Percentiles rank a stretch among this genome's conserved stretches.
Conservation (phyloP, 1,284 basidiomycete species). For the Puccinia coronata region DNA sequence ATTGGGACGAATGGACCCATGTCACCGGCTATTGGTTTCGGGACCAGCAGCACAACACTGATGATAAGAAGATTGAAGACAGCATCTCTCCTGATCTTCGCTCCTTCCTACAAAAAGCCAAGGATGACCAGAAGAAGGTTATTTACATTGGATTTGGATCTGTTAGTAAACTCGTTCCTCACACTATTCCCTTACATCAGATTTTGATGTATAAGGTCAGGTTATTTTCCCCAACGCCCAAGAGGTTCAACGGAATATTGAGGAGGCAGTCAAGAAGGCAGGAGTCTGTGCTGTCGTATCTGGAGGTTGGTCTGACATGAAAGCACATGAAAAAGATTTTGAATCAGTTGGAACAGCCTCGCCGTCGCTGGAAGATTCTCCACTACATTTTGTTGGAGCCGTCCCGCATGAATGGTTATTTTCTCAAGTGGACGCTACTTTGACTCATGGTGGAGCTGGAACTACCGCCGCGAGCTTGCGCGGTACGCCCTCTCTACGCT, state of each 20-base stretch:
- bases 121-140: conserved; percentile 55
- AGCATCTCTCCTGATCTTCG: conserved; percentile 53
- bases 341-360: too few species aligned
- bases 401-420: conserved; percentile 57
- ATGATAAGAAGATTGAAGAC: conserved; percentile 48
- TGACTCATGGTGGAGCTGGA: conserved; percentile 56
- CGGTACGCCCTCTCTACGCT: background rate
- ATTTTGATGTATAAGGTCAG: background rate
- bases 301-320: conserved; percentile 19
- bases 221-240: conserved; percentile 53
- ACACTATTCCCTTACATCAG: background rate
- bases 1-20: conserved; percentile 55
- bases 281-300: conserved; percentile 55
- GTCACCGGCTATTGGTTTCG: conserved; percentile 57
- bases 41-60: conserved; percentile 51
- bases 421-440: conserved; percentile 55
- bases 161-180: conserved; percentile 43
- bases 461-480: conserved; percentile 56
- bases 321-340: background rate
- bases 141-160: conserved; percentile 57
- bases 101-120: conserved; percentile 53
- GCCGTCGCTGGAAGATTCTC: conserved; percentile 53
- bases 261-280: conserved; percentile 53
- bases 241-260: conserved; percentile 48
- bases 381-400: conserved; percentile 54